Evolutionary conservation across 2,329 filamentous ascomycete genomes (phyloP).

Genomic region (Curvularia verruculosa): DNA sequence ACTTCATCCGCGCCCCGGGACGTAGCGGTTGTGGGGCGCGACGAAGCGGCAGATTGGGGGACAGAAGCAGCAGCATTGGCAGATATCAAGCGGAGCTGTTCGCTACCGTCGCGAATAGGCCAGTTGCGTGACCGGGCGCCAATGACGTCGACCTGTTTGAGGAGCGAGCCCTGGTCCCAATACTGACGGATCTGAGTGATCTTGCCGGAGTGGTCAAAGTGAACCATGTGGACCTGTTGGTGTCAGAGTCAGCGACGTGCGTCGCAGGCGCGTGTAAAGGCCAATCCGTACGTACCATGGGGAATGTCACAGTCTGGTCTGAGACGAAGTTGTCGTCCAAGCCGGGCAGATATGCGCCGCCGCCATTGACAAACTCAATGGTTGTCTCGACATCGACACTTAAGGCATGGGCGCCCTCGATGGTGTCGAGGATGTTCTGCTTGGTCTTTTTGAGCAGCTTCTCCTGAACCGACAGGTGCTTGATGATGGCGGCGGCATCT

Average conservation of each 20-base stretch:
- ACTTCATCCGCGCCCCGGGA: conserved; percentile 42
- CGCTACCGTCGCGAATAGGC: conserved; percentile 87
- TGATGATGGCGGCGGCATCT: conserved; percentile 76
- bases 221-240: conserved; percentile 74
- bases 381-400: conserved; percentile 81
- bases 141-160: conserved; percentile 94
- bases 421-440: conserved; percentile 73
- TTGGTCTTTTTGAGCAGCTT: conserved; percentile 83
- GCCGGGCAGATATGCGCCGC: conserved; percentile 84
- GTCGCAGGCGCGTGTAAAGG: neutral
- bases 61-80: conserved; percentile 57
- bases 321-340: conserved; percentile 94
- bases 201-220: conserved; percentile 76
- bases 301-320: conserved; percentile 78
- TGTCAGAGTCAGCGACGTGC: conserved; percentile 18
- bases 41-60: conserved; percentile 36
- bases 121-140: conserved; percentile 89
- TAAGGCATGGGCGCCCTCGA: conserved; percentile 73
- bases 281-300: conserved; percentile 67
- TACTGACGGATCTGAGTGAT: conserved; percentile 87
- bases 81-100: conserved; percentile 79
- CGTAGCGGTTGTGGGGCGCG: conserved; percentile 44
- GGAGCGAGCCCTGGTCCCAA: conserved; percentile 93
- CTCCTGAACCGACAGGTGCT: conserved; percentile 74
- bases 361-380: conserved; percentile 79